Conservation (phyloP, 192 early-diverging fungal genomes). For the Podila epicladia region DNA sequence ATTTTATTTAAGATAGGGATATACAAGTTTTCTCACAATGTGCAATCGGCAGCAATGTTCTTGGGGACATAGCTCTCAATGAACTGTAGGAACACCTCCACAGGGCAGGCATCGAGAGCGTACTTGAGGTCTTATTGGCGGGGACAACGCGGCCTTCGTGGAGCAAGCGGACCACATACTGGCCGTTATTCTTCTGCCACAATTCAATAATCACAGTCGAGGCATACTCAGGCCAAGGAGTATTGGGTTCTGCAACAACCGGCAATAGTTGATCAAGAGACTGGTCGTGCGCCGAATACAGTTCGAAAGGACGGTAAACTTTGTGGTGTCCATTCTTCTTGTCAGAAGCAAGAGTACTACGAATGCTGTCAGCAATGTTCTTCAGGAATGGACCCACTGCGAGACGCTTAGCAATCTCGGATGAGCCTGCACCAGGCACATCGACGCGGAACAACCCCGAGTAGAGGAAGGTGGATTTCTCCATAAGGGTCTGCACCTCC, state of each 20-base stretch:
- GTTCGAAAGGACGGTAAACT: conserved; percentile 33
- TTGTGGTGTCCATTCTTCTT: not conserved
- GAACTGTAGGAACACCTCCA: not conserved
- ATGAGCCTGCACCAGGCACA: not conserved
- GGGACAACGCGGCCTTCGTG: conserved; percentile 60
- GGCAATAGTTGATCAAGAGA: conserved; percentile 55
- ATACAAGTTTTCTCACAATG: not conserved
- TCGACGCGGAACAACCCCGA: conserved; percentile 5
- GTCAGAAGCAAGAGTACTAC: conserved; percentile 8
- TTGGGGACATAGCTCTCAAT: conserved; percentile 8
- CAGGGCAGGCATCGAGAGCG: conserved; percentile 2
- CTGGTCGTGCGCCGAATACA: conserved; percentile 64
- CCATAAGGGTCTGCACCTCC: conserved; percentile 1
- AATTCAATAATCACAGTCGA: conserved; percentile 61
- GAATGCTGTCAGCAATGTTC: conserved; percentile 1
- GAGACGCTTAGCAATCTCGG: conserved; percentile 45
- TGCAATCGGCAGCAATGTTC: not conserved
- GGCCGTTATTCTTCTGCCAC: conserved; percentile 53
- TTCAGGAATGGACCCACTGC: conserved; percentile 55
- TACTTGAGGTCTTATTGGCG: conserved; percentile 4
- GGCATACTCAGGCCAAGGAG: conserved; percentile 64
- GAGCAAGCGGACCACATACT: conserved; percentile 55
- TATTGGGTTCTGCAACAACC: conserved; percentile 47
- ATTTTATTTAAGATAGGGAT: too few species aligned
- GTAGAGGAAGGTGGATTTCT: not conserved